A percentile compares a stretch with the other conserved stretches of the same genome.
Conservation (phyloP, 768 basidiomycete genomes). For the Serendipita sp. region DNA sequence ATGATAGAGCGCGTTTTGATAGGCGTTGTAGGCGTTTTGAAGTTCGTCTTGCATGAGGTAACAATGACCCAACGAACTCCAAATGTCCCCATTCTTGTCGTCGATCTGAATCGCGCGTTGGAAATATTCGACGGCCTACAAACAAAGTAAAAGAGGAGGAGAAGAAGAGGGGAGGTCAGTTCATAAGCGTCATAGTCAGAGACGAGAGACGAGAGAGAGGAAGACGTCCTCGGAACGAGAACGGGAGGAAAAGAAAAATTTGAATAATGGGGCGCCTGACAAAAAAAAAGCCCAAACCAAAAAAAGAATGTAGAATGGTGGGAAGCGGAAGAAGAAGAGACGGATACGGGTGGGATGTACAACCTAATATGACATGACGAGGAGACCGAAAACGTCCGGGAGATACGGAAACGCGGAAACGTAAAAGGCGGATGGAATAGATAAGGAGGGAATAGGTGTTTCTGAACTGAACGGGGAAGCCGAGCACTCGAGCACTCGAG, state of each 20-base stretch:
- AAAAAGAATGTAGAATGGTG: too few species aligned
- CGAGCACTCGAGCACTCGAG: neutral
- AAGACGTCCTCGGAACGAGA: neutral
- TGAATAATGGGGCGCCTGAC: too few species aligned
- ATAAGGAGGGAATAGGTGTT: too few species aligned
- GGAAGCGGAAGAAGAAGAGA: too few species aligned
- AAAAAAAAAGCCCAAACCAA: too few species aligned
- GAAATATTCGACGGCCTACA: slow-evolving; percentile 88
- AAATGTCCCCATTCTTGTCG: slow-evolving; percentile 96
- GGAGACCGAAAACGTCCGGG: too few species aligned
- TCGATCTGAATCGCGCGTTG: slow-evolving; percentile 79
- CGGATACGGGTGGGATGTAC: too few species aligned
- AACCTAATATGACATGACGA: too few species aligned
- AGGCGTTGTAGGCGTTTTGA: slow-evolving; percentile 95
- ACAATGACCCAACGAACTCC: slow-evolving; percentile 95
- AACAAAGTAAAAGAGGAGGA: slow-evolving; percentile 47
- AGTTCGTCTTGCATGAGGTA: slow-evolving; percentile 99
- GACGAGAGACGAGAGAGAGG: neutral
- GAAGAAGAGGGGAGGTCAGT: neutral
- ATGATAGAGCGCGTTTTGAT: slow-evolving; percentile 93
- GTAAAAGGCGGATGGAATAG: too few species aligned
- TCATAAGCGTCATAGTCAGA: too few species aligned
- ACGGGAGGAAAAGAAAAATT: too few species aligned
- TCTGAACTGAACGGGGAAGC: neutral
- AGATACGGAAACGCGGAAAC: too few species aligned